Evolutionary conservation across 2,329 filamentous ascomycete genomes (phyloP).

Genomic region (Polytolypa hystricis): DNA sequence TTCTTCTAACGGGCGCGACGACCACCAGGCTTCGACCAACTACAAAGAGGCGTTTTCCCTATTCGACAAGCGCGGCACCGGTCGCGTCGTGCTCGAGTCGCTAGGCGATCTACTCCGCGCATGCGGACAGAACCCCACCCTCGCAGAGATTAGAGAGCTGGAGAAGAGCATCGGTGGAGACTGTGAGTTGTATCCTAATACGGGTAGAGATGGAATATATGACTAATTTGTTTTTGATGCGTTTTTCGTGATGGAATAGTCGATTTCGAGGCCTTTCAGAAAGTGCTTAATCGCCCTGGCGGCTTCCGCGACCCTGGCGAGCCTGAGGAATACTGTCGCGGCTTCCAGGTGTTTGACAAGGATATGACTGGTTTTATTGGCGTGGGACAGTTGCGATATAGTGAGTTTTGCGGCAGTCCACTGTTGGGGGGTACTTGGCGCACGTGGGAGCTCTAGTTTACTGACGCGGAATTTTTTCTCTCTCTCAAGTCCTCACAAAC

Average conservation of each 20-base stretch:
- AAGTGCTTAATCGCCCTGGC: conserved; percentile 91
- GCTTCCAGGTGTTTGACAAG: conserved; percentile 99
- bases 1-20: conserved; percentile 14
- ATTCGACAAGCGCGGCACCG: conserved; percentile 98
- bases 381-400: conserved; percentile 92
- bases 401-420: conserved; percentile 22
- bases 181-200: conserved; percentile 52
- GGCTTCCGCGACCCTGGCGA: conserved; percentile 97
- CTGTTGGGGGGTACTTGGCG: neutral
- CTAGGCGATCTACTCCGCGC: conserved; percentile 91
- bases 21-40: conserved; percentile 66
- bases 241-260: conserved; percentile 45
- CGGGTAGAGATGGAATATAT: neutral
- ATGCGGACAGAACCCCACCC: conserved; percentile 94
- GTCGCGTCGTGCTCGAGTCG: conserved; percentile 74
- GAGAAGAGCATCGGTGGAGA: conserved; percentile 83
- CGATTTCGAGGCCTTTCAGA: conserved; percentile 95
- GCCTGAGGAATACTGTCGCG: conserved; percentile 95
- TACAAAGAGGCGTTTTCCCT: conserved; percentile 99
- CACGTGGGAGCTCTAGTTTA: neutral
- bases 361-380: conserved; percentile 97
- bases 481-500: conserved; percentile 67
- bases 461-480: neutral
- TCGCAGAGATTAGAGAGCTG: conserved; percentile 82
- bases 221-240: conserved; percentile 1